Percentiles rank a stretch among this genome's conserved stretches.
Evolutionary conservation across 805 yeast genomes (phyloP).

Genomic region (Jamesozyma lodderae): DNA sequence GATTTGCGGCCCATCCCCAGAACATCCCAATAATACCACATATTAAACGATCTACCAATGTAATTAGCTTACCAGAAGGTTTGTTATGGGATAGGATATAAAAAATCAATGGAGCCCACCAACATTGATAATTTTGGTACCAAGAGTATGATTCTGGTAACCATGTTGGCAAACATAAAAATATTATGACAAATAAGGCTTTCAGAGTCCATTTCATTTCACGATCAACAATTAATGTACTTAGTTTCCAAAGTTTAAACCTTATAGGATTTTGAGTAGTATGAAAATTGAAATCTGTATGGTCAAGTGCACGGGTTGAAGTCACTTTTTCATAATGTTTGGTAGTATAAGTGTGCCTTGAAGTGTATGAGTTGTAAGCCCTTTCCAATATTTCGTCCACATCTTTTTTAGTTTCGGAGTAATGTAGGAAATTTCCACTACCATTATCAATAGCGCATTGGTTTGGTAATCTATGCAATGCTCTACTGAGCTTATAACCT

Average conservation of each 20-base stretch:
- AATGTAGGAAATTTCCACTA: slow-evolving; percentile 35
- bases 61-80: slow-evolving; percentile 32
- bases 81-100: slow-evolving; percentile 36
- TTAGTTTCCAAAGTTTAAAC: slow-evolving; percentile 33
- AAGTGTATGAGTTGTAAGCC: slow-evolving; percentile 37
- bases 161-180: slow-evolving; percentile 39
- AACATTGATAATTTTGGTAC: slow-evolving; percentile 37
- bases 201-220: slow-evolving; percentile 40
- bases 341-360: slow-evolving; percentile 27
- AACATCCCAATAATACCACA: slow-evolving; percentile 36
- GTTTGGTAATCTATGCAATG: slow-evolving; percentile 34
- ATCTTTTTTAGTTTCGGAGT: slow-evolving; percentile 35
- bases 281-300: slow-evolving; percentile 35
- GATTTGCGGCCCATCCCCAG: slow-evolving; percentile 41
- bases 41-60: slow-evolving; percentile 26
- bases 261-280: slow-evolving; percentile 31
- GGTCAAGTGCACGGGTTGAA: slow-evolving; percentile 34
- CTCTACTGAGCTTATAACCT: slow-evolving; percentile 34
- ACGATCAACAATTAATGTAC: slow-evolving; percentile 28
- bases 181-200: slow-evolving; percentile 29
- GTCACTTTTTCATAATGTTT: slow-evolving; percentile 3
- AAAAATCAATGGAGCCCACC: slow-evolving; percentile 36
- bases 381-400: slow-evolving; percentile 40
- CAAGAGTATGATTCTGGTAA: slow-evolving; percentile 32
- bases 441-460: slow-evolving; percentile 41